Evolutionary conservation across 805 yeast species (phyloP).

Genomic region (Scheffersomyces spartinae): DNA sequence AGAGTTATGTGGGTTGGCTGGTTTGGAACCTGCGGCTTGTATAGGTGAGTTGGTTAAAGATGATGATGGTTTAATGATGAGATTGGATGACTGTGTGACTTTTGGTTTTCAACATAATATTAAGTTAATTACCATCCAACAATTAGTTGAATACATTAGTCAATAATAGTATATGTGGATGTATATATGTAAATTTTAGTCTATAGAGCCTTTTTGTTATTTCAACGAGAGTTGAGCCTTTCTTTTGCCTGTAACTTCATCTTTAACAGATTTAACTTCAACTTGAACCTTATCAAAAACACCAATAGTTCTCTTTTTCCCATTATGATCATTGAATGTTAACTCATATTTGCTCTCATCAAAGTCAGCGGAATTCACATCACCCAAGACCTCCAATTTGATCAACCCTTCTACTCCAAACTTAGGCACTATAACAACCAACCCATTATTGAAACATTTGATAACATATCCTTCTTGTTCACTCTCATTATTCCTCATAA

Average conservation of each 20-base stretch:
- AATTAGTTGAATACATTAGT: slow-evolving; percentile 44
- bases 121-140: slow-evolving; percentile 71
- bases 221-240: slow-evolving; percentile 66
- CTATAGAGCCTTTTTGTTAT: too few relatives aligned
- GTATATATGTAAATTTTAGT: too few relatives aligned
- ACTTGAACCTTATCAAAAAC: slow-evolving; percentile 85
- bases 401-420: slow-evolving; percentile 94
- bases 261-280: slow-evolving; percentile 69
- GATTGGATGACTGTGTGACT: slow-evolving; percentile 71
- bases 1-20: slow-evolving; percentile 68
- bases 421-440: slow-evolving; percentile 88
- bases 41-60: slow-evolving; percentile 92
- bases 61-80: slow-evolving; percentile 91
- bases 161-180: too few relatives aligned
- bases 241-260: slow-evolving; percentile 85
- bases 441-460: slow-evolving; percentile 87
- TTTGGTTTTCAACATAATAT: slow-evolving; percentile 54
- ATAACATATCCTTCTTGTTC: slow-evolving; percentile 84
- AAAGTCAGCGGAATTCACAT: slow-evolving; percentile 48
- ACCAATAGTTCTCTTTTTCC: slow-evolving; percentile 37
- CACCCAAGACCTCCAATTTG: slow-evolving; percentile 64
- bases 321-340: slow-evolving; percentile 38
- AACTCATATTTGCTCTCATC: slow-evolving; percentile 73
- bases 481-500: slow-evolving; percentile 74
- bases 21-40: slow-evolving; percentile 76